Evolutionary conservation across 192 early-diverging fungal species (phyloP), one percentile per base, ranked within the genome.

Genomic region (Backusella macrospora): DNA sequence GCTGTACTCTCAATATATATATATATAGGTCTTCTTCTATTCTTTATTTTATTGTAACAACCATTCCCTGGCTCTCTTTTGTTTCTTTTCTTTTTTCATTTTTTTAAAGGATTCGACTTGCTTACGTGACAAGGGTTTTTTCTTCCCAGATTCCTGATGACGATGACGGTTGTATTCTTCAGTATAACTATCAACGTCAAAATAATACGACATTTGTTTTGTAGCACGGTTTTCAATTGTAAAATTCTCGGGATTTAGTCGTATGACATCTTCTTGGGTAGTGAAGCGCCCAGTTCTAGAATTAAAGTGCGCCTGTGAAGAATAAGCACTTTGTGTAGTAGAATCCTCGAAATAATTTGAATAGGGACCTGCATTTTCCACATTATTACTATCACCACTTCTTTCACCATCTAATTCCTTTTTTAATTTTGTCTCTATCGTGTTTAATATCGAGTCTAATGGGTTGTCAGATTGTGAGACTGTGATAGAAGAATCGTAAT

Each of bases 151-250:
- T n/a, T 62, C 55, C 15, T 26, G 12, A 13, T 34, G 15, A 44
- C 73, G n/a, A 38, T 68, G 68, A 38, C 47, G 49, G 44, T 76
- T 75, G 63, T 66, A 66, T 46, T 77, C 40, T 44, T 77, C 73
- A n/a, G 70, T 67, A 71, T 78, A 83, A 23, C 38, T 65, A 63
- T 83, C 79, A 48, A 80, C 79, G 73, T 83, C 79, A 70, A 83
- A 83, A 55, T 76, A 82, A 71, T 73, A 79, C 18, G 72, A 70
- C 81, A 82, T 82, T 55, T 82, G 81, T 62, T 72, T 65, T 29
- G 39, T 74, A 38, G 79, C 76, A 52, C 80, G 77, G 43, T 70
- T 68, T n/a, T 81, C 79, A 23, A 74, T 67, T 26, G 80, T 70
- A 45, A 79, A 68, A 26, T 73, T 72, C 37, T 80, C 75, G 18